Evolutionary conservation across 148 eudicot genomes (phyloP), one percentile per base, ranked within the genome.

Genomic region (Beta vulgaris): DNA sequence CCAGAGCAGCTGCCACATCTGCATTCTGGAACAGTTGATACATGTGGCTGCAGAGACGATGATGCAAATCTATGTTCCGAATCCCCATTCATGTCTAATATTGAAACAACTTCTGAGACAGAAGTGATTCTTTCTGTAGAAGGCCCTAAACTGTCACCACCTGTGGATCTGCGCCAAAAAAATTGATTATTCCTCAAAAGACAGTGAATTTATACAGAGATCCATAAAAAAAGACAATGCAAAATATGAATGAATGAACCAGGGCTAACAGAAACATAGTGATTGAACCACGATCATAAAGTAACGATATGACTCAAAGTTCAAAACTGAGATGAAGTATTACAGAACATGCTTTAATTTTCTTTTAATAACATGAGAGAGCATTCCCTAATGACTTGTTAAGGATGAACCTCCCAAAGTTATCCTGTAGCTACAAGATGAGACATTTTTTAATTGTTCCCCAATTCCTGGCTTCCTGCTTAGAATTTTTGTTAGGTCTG

Each of bases 1-100:
- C 76, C 73, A 80, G 87, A 31, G 67, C 76, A 3, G 88, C 58
- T 23, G 91, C 97, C 98, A 84, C 98, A 95, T 62, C 89, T 92
- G 89, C 98, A 95, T 35, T 95, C 93, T 78, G 76, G 36, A 73
- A 79, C 71, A 39, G 73, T 81, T 42, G 81, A 43, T 58, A 64
- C 67, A 51, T 84, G 60, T 55, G 83, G 68, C 57, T 84, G 77
- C 69, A 82, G 68, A 9, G 74, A 37, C 72, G 76, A 70, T 64
- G 77, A 78, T 66, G 77, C 79, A 51, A 69, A 36, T 49, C 80
- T 82, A 46, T 74, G 57, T 60, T 87, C 88, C 65, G 86, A 64
- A 85, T 77, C 81, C 44, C 72, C 80, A 83, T 76, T 75, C 23
- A 92, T 83, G 83, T 90, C 91, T 77, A 92, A 76, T 76, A 86